Percentiles rank a stretch among this genome's conserved stretches.
These are phyloP conservation scores for Bullera alba DNA, from an alignment of 768 basidiomycete species.

Conservation along the genomic window DNA sequence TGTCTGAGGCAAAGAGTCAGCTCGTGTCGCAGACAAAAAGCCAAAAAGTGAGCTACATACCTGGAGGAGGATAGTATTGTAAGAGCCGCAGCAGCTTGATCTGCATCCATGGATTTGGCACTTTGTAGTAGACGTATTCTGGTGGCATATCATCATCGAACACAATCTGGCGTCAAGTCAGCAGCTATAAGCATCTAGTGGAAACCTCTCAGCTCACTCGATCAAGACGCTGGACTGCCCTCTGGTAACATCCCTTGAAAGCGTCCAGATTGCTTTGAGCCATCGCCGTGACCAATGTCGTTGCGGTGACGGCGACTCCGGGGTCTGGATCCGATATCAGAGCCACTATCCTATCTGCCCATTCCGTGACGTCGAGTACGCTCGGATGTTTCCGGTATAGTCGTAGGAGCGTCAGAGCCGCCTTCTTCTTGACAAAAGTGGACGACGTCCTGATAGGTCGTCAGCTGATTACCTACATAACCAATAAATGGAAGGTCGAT, in stretches of 20 bases:
- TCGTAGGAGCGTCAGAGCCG: slow-evolving; percentile 83
- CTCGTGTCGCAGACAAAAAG: no score
- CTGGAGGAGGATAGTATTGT: slow-evolving; percentile 93
- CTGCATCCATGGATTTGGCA: slow-evolving; percentile 95
- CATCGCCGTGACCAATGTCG: slow-evolving; percentile 84
- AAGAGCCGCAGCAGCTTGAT: slow-evolving; percentile 86
- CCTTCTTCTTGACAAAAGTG: slow-evolving; percentile 96
- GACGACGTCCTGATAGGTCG: slow-evolving; percentile 66
- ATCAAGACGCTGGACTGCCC: slow-evolving; percentile 82
- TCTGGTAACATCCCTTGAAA: slow-evolving; percentile 84
- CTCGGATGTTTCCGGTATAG: slow-evolving; percentile 94
- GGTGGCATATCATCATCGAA: slow-evolving; percentile 82
- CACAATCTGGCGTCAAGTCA: slow-evolving; percentile 57
- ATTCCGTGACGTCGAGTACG: slow-evolving; percentile 85
- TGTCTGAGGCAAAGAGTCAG: slow-evolving; percentile 55
- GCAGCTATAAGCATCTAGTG: background rate
- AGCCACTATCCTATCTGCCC: slow-evolving; percentile 89
- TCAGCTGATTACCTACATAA: background rate
- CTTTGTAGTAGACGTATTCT: slow-evolving; percentile 91
- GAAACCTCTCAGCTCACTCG: slow-evolving; percentile 52
- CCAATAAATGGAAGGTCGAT: background rate
- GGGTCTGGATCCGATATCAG: slow-evolving; percentile 92
- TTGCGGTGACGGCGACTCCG: slow-evolving; percentile 89
- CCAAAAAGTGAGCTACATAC: slow-evolving; percentile 50
- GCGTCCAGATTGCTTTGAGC: slow-evolving; percentile 91